These are phyloP conservation scores for Bremia lactucae DNA, from an alignment of 352 stramenopile genomes.

Conservation along the genomic window DNA sequence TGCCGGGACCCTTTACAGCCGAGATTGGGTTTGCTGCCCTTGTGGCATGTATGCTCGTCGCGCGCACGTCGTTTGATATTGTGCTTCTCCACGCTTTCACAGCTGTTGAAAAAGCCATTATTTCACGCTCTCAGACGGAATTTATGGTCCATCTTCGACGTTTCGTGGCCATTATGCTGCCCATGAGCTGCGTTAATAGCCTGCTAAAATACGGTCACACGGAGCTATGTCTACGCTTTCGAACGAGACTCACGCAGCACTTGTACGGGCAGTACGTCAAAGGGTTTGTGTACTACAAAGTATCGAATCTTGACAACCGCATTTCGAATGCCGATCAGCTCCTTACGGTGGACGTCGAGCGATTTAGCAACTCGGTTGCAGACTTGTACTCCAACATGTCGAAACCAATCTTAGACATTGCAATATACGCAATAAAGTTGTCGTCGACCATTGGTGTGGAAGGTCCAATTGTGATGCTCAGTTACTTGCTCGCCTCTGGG, in stretches of 20 bases:
- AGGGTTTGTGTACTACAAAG: conserved; percentile 86
- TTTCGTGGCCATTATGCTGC: conserved; percentile 70
- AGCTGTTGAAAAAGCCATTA: conserved; percentile 63
- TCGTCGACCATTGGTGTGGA: conserved; percentile 62
- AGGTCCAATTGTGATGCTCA: conserved; percentile 53
- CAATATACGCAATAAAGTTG: conserved; percentile 61
- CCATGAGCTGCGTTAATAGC: conserved; percentile 71
- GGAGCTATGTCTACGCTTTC: conserved; percentile 75
- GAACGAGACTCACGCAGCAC: conserved; percentile 65
- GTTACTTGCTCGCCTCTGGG: conserved; percentile 58
- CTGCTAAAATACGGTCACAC: conserved; percentile 76
- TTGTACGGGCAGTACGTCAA: conserved; percentile 82
- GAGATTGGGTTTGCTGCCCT: conserved; percentile 59
- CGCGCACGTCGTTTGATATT: conserved; percentile 73
- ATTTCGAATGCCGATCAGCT: conserved; percentile 84
- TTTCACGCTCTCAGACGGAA: conserved; percentile 54
- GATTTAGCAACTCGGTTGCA: conserved; percentile 70
- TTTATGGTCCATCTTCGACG: conserved; percentile 57
- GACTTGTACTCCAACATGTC: conserved; percentile 86
- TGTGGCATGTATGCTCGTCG: conserved; percentile 47
- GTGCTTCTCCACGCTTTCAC: conserved; percentile 67
- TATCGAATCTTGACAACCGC: conserved; percentile 83
- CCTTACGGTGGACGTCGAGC: conserved; percentile 79
- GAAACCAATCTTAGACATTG: conserved; percentile 79
- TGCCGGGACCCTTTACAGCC: conserved; percentile 51